These are phyloP conservation scores for Coprinellus micaceus DNA, from an alignment of 768 basidiomycete species.

Conservation along the genomic window DNA sequence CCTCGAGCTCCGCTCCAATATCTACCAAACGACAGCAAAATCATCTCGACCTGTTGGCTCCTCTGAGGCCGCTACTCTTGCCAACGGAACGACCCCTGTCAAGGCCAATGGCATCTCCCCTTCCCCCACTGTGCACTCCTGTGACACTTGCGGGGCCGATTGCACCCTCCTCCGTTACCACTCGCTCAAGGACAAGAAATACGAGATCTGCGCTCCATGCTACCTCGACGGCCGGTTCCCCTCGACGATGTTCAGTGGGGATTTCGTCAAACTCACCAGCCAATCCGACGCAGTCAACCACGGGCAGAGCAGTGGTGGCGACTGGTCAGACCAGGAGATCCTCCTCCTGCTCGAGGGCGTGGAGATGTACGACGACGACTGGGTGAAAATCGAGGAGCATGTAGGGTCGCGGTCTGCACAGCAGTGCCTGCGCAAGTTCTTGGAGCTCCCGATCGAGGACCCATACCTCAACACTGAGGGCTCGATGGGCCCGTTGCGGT, in stretches of 20 bases:
- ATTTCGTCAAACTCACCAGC: conserved; percentile 84
- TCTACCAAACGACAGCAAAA: conserved; percentile 86
- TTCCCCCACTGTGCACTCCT: conserved; percentile 55
- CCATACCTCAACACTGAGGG: conserved; percentile 79
- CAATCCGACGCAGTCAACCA: conserved; percentile 37
- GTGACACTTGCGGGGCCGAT: conserved; percentile 94
- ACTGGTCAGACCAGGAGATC: conserved; percentile 91
- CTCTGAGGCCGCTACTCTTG: conserved; percentile 63
- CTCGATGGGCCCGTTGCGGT: conserved; percentile 71
- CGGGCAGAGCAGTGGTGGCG: conserved; percentile 44
- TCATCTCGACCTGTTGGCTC: conserved; percentile 67
- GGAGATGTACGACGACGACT: conserved; percentile 98
- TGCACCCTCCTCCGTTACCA: conserved; percentile 88
- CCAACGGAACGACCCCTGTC: conserved; percentile 46
- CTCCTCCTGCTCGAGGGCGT: conserved; percentile 89
- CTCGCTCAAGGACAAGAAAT: conserved; percentile 87
- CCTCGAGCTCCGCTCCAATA: conserved; percentile 82
- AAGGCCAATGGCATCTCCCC: conserved; percentile 48
- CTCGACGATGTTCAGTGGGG: conserved; percentile 91
- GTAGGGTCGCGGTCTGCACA: conserved; percentile 89
- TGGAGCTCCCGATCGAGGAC: conserved; percentile 95
- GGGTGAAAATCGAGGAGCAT: conserved; percentile 89
- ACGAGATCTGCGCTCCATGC: conserved; percentile 87
- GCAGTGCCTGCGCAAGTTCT: conserved; percentile 93
- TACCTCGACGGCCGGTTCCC: conserved; percentile 98